A percentile compares a stretch with the other conserved stretches of the same genome.
phyloP scores from a whole-genome alignment of 305 asterid genomes.

The Fraxinus ornus region DNA sequence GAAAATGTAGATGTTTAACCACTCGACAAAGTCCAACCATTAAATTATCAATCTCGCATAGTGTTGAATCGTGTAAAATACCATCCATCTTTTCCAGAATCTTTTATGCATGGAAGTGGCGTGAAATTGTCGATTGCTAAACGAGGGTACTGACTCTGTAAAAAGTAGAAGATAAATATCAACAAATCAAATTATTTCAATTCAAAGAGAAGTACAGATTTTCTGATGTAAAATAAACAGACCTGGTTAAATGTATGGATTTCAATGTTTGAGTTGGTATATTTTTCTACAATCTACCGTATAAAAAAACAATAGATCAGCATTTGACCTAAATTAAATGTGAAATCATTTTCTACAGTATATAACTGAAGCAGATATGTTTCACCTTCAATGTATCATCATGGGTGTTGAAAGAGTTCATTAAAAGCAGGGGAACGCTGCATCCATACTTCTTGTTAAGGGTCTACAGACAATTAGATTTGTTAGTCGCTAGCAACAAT shows the following conservation, averaged over 20 bases:
- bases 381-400: slow-evolving; percentile 89
- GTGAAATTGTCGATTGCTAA: slow-evolving; percentile 74
- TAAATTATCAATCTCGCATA: not conserved
- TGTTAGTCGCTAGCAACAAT: slow-evolving; percentile 23
- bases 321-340: not conserved
- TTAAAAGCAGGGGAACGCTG: slow-evolving; percentile 83
- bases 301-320: slow-evolving; percentile 20
- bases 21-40: not conserved
- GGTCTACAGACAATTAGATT: slow-evolving; percentile 47
- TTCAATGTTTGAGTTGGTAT: slow-evolving; percentile 61
- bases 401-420: slow-evolving; percentile 98
- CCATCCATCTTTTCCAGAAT: slow-evolving; percentile 89
- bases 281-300: slow-evolving; percentile 77
- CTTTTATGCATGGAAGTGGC: slow-evolving; percentile 80
- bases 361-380: not conserved
- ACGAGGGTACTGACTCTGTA: slow-evolving; percentile 96
- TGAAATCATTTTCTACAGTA: not conserved
- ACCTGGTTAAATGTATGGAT: slow-evolving; percentile 98
- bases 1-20: not conserved
- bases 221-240: slow-evolving; percentile 10
- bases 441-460: slow-evolving; percentile 84
- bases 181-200: slow-evolving; percentile 6
- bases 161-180: slow-evolving; percentile 21
- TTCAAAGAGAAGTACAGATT: not conserved
- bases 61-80: slow-evolving; percentile 28